These are phyloP conservation scores for Setomelanomma holmii DNA, from an alignment of 2,329 filamentous ascomycete genomes.

Conservation along the genomic window DNA sequence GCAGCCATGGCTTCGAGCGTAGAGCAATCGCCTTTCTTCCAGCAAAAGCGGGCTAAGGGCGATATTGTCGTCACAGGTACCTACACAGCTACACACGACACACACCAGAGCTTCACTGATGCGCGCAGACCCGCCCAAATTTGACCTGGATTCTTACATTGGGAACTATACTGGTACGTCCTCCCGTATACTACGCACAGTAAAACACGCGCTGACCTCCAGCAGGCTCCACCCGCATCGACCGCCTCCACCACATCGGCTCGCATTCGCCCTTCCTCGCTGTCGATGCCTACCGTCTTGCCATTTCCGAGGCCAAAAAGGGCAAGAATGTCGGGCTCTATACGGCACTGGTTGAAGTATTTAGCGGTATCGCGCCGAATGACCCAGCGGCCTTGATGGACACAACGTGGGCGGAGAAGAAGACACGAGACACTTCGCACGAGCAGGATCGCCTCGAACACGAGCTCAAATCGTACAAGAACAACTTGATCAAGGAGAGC, in stretches of 20 bases:
- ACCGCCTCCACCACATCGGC: conserved; percentile 84
- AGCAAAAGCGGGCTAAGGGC: conserved; percentile 34
- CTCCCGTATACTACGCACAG: too few relatives aligned
- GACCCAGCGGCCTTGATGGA: conserved; percentile 75
- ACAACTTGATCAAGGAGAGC: conserved; percentile 96
- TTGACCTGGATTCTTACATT: conserved; percentile 91
- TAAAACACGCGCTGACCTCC: too few relatives aligned
- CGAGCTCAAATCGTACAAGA: conserved; percentile 91
- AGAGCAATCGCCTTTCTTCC: conserved; percentile 48
- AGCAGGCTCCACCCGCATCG: conserved; percentile 79
- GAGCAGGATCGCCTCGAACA: conserved; percentile 80
- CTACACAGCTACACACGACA: not conserved
- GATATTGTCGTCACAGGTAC: conserved; percentile 43
- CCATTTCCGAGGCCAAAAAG: conserved; percentile 75
- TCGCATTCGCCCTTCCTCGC: conserved; percentile 76
- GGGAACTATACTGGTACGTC: conserved; percentile 86
- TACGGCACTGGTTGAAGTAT: conserved; percentile 68
- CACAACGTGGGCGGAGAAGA: conserved; percentile 75
- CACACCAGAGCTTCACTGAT: conserved; percentile 21
- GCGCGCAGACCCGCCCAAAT: conserved; percentile 74
- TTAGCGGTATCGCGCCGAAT: conserved; percentile 68
- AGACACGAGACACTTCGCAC: conserved; percentile 68
- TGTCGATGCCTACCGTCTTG: conserved; percentile 80
- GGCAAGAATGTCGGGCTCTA: conserved; percentile 79
- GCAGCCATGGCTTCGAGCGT: conserved; percentile 40